A percentile compares a stretch with the other conserved stretches of the same genome.
Conservation (phyloP, 2,329 filamentous ascomycete species). For the Nemania sp. region DNA sequence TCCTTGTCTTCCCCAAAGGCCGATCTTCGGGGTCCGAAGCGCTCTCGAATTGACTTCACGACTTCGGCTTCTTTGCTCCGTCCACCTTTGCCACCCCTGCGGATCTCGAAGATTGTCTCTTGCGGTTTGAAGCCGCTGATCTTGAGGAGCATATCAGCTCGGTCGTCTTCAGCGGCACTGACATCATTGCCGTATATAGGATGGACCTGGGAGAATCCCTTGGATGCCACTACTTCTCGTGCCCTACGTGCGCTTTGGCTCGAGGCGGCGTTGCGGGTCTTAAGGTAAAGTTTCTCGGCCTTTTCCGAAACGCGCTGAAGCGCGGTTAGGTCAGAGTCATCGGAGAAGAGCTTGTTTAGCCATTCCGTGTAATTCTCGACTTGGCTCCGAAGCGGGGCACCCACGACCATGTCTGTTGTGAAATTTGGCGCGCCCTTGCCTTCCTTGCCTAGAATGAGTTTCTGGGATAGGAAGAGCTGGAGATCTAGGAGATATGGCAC, state of each 20-base stretch:
- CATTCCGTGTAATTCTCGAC: slow-evolving; percentile 85
- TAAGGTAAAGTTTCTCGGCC: slow-evolving; percentile 92
- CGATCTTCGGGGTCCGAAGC: slow-evolving; percentile 70
- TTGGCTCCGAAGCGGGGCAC: slow-evolving; percentile 77
- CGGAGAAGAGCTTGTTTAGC: slow-evolving; percentile 80
- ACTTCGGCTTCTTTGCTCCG: slow-evolving; percentile 76
- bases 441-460: slow-evolving; percentile 79
- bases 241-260: slow-evolving; percentile 89
- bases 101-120: slow-evolving; percentile 97
- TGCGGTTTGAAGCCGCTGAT: slow-evolving; percentile 89
- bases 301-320: slow-evolving; percentile 82
- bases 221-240: slow-evolving; percentile 78
- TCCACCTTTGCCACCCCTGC: slow-evolving; percentile 74
- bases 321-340: slow-evolving; percentile 77
- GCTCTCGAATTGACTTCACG: slow-evolving; percentile 78
- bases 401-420: slow-evolving; percentile 85
- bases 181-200: slow-evolving; percentile 81
- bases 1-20: slow-evolving; percentile 58
- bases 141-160: slow-evolving; percentile 86
- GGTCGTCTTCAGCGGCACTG: slow-evolving; percentile 74
- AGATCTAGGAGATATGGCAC: slow-evolving; percentile 92
- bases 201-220: slow-evolving; percentile 80
- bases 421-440: slow-evolving; percentile 72
- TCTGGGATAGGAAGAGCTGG: slow-evolving; percentile 92
- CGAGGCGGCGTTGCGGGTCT: slow-evolving; percentile 90